Evolutionary conservation across 352 stramenopile genomes (phyloP).

Genomic region (Phytophthora palmivora): DNA sequence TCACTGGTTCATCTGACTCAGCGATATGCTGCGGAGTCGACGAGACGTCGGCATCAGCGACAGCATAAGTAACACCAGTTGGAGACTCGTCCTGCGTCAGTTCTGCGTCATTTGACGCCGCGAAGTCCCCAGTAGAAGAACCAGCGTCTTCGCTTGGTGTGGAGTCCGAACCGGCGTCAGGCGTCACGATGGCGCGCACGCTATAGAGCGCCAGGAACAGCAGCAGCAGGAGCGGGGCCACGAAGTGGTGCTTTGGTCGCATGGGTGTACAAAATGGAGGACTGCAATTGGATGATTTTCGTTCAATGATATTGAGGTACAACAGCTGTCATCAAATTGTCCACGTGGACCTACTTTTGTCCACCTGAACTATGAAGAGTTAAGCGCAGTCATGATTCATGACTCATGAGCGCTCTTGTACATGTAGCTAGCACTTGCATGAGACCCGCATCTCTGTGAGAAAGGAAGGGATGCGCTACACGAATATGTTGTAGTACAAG

Average conservation of each 20-base stretch:
- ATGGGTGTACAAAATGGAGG: too few relatives aligned
- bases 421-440: too few relatives aligned
- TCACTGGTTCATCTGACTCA: slow-evolving; percentile 27
- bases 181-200: slow-evolving; percentile 28
- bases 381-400: too few relatives aligned
- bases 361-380: too few relatives aligned
- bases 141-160: slow-evolving; percentile 1
- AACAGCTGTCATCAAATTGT: too few relatives aligned
- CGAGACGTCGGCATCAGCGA: slow-evolving; percentile 1
- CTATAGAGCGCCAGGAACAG: slow-evolving; percentile 16
- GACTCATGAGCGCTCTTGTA: too few relatives aligned
- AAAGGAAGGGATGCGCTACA: slow-evolving; percentile 3
- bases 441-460: slow-evolving; percentile 12
- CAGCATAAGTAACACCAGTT: not conserved
- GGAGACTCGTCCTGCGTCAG: slow-evolving; percentile 6
- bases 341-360: too few relatives aligned
- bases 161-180: slow-evolving; percentile 10
- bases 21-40: slow-evolving; percentile 28
- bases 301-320: too few relatives aligned
- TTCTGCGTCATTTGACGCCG: slow-evolving; percentile 7
- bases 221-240: slow-evolving; percentile 8
- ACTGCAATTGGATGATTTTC: too few relatives aligned
- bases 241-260: not conserved
- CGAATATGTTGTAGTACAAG: too few relatives aligned
- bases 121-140: not conserved